Evolutionary conservation across 2,329 filamentous ascomycete species (phyloP), one percentile per base, ranked within the genome.

Genomic region (Cladorrhinum sp.): DNA sequence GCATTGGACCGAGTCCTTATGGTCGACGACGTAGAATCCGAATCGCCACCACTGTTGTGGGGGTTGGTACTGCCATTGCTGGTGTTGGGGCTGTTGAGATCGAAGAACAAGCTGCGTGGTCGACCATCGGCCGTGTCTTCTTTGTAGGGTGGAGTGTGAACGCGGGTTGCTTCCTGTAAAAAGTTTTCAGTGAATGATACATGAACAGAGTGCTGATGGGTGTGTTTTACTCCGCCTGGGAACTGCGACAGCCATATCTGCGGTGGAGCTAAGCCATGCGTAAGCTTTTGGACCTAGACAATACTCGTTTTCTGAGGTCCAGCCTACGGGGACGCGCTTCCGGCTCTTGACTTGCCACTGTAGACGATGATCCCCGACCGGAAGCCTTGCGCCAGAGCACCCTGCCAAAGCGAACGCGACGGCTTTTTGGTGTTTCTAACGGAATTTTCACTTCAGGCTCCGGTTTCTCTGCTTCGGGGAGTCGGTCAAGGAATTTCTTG

Each of bases 61-160:
- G 22, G 10, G 50, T 58, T 23, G 48, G 12, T 20, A 23, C 25
- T 56, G 53, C 7, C 24, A 52, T 27, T 56, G 53, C 18, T 56
- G 38, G 13, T 58, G 48, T 16, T 59, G 45, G 10, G 57, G 49
- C n/a, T 45, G 10, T 72, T 67, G 32, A 77, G 72, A 22, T 78
- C 71, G 13, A 75, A 75, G 64, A 81, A 81, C 65, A 81, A 79
- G 3, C 72, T 74, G 4, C 77, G 75, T 2, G 74, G 71, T 32
- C 65, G 73, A 5, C 74, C 73, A 50, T 74, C 74, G 13, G 70
- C 69, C 8, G 72, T 74, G 45, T 72, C 70, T 61, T 79, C 75
- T 20, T 73, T 73, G 20, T 79, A 65, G 0, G 78, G 78, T 1
- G 80, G 80, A 2, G 80, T 82, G 54, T 74, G 75, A 12, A 83